Evolutionary conservation across 2,329 filamentous ascomycete species (phyloP).

Genomic region (Colletotrichum siamense): DNA sequence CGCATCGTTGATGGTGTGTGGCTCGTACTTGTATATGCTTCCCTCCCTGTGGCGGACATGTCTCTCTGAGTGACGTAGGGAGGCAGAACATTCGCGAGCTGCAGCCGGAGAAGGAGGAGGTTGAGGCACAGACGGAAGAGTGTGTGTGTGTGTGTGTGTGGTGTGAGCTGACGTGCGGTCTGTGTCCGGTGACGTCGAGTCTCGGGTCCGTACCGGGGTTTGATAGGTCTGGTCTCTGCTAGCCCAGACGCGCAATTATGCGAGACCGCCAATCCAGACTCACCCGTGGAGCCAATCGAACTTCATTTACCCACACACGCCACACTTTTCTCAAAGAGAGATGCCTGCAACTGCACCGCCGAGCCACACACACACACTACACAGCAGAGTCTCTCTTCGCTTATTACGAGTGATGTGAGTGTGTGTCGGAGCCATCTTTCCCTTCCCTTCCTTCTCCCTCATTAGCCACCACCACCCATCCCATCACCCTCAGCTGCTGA

Average conservation of each 20-base stretch:
- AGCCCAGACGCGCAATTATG: background rate
- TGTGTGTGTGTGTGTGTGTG: background rate
- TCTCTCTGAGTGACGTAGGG: background rate
- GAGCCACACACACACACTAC: background rate
- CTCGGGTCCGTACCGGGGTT: constrained; percentile 2
- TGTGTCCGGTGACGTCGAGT: constrained; percentile 15
- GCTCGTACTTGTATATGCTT: background rate
- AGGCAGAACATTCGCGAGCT: background rate
- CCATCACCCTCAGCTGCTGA: background rate
- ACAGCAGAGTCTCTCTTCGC: background rate
- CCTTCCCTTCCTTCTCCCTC: background rate
- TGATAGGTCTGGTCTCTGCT: constrained; percentile 8
- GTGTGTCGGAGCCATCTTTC: background rate
- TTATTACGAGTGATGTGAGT: background rate
- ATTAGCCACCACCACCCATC: background rate
- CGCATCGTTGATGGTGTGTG: background rate
- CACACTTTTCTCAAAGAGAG: background rate
- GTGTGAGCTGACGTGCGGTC: constrained; percentile 15
- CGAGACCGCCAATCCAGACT: constrained; percentile 11
- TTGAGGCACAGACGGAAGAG: background rate
- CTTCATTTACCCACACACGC: background rate
- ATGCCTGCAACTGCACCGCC: background rate
- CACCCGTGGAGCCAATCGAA: background rate
- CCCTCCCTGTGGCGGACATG: background rate
- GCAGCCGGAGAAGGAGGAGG: background rate